Conservation (phyloP, 441 rosid genomes). For the Lepidium campestre region DNA sequence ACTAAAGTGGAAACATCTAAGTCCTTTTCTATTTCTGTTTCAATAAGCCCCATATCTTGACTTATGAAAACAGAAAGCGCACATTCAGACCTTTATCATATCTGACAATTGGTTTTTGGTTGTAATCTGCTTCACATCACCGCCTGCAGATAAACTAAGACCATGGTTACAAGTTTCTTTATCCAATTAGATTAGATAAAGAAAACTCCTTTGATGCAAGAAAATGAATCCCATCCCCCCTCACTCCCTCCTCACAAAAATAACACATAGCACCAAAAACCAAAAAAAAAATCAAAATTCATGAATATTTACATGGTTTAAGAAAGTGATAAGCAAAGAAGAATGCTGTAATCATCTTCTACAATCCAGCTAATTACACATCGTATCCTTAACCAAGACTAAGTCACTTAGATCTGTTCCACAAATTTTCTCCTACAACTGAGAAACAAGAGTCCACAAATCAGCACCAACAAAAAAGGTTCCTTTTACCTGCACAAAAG, state of each 20-base stretch:
- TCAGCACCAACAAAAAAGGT: conserved; percentile 30
- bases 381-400: conserved; percentile 4
- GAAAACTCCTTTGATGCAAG: neutral
- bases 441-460: neutral
- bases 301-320: neutral
- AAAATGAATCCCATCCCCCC: neutral
- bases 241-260: neutral
- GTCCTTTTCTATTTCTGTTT: neutral
- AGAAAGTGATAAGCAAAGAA: neutral
- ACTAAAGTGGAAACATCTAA: neutral
- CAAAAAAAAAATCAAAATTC: neutral
- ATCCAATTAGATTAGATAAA: neutral
- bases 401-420: neutral
- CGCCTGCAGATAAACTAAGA: conserved; percentile 62
- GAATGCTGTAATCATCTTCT: neutral
- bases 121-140: conserved; percentile 62
- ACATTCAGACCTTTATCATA: conserved; percentile 66
- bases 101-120: conserved; percentile 44
- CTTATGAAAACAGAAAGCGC: conserved; percentile 11
- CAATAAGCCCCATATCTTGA: neutral
- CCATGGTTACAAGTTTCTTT: conserved; percentile 28
- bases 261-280: neutral
- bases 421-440: neutral
- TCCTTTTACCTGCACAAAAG: conserved; percentile 59
- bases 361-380: neutral